A percentile compares a stretch with the other conserved stretches of the same genome.
phyloP scores from a whole-genome alignment of 441 rosid genomes.

The Pelargonium exstipulatum region DNA sequence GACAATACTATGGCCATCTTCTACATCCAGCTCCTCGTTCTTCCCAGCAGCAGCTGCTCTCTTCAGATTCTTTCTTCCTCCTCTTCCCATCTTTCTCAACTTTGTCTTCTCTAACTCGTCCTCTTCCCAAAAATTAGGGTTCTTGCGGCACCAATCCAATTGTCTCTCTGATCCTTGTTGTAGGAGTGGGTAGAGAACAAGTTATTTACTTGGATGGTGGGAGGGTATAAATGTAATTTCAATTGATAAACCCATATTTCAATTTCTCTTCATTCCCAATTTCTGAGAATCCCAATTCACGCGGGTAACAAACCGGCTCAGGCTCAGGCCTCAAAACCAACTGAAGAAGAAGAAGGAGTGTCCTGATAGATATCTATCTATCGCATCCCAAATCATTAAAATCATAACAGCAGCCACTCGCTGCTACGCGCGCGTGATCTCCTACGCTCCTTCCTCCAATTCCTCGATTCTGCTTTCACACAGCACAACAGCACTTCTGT shows the following conservation, averaged over 20 bases:
- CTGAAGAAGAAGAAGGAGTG: not conserved
- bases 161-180: not conserved
- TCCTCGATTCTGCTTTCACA: slow-evolving; percentile 12
- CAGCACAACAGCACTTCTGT: slow-evolving; percentile 7
- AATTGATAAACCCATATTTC: not conserved
- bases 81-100: slow-evolving; percentile 32
- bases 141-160: not conserved
- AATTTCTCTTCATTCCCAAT: not conserved
- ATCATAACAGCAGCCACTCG: not conserved
- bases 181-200: too few species aligned
- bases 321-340: not conserved
- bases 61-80: slow-evolving; percentile 82
- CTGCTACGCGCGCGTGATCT: slow-evolving; percentile 27
- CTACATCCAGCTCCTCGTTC: slow-evolving; percentile 48
- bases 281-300: slow-evolving; percentile 1
- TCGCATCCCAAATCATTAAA: not conserved
- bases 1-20: slow-evolving; percentile 62
- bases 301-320: slow-evolving; percentile 5
- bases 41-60: slow-evolving; percentile 41
- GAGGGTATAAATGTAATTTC: slow-evolving; percentile 1
- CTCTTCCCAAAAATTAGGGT: not conserved
- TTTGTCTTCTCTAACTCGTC: not conserved
- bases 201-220: not conserved
- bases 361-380: not conserved
- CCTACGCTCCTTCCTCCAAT: slow-evolving; percentile 16